These are phyloP conservation scores for Monascus purpureus DNA, from an alignment of 495 filamentous ascomycete genomes.

Conservation along the genomic window DNA sequence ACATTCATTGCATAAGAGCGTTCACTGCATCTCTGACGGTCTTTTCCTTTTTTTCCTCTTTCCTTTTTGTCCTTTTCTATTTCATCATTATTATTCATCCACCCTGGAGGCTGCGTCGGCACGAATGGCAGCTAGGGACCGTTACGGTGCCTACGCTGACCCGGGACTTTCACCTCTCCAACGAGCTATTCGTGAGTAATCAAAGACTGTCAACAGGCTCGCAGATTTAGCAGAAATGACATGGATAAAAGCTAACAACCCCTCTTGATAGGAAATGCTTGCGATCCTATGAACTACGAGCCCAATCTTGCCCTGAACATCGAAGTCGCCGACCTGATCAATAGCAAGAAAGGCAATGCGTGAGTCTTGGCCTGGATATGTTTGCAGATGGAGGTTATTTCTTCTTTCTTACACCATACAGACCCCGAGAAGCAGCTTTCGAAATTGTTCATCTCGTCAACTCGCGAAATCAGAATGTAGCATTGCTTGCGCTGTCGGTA, in stretches of 20 bases:
- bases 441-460: constrained; percentile 92
- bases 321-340: constrained; percentile 93
- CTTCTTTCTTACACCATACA: constrained; percentile 15
- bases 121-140: constrained; percentile 88
- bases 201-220: not conserved
- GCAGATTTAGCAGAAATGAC: no score
- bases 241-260: not conserved
- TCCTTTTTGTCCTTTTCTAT: constrained; percentile 3
- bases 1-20: no score
- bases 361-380: constrained; percentile 24
- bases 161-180: constrained; percentile 73
- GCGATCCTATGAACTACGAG: constrained; percentile 92
- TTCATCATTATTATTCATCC: constrained; percentile 18
- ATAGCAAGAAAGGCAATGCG: constrained; percentile 94
- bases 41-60: constrained; percentile 1
- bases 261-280: constrained; percentile 55
- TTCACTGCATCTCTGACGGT: not conserved
- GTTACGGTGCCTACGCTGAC: constrained; percentile 72
- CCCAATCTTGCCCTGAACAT: constrained; percentile 92
- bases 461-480: constrained; percentile 89
- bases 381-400: not conserved
- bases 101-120: constrained; percentile 88
- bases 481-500: constrained; percentile 70
- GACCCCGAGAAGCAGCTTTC: constrained; percentile 86
- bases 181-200: constrained; percentile 66